A percentile compares a stretch with the other conserved stretches of the same genome.
Evolutionary conservation across 495 filamentous ascomycete genomes (phyloP).

Genomic region (Aspergillus hancockii): DNA sequence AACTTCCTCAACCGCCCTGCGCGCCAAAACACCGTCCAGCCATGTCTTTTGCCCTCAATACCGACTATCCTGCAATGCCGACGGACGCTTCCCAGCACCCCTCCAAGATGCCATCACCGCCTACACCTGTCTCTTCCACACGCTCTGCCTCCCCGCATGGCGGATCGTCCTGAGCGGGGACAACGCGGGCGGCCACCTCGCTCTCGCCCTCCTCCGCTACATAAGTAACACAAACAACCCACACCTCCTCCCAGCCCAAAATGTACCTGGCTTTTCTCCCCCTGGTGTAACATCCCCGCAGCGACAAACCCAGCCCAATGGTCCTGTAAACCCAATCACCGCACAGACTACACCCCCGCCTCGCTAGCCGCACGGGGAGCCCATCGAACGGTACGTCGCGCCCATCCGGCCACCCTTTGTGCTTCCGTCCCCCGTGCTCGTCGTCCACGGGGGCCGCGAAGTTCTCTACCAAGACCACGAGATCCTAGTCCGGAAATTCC

Average conservation of each 20-base stretch:
- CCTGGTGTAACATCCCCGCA: slow-evolving; percentile 36
- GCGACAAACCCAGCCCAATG: slow-evolving; percentile 12
- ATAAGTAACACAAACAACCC: slow-evolving; percentile 9
- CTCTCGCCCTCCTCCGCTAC: slow-evolving; percentile 39
- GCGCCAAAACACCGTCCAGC: slow-evolving; percentile 25
- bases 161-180: slow-evolving; percentile 47
- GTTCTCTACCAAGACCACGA: slow-evolving; percentile 37
- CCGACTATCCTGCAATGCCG: slow-evolving; percentile 33
- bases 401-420: slow-evolving; percentile 36
- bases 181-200: slow-evolving; percentile 44
- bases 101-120: slow-evolving; percentile 48
- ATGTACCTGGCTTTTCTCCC: slow-evolving; percentile 36
- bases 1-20: slow-evolving; percentile 36
- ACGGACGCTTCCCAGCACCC: slow-evolving; percentile 43
- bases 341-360: slow-evolving; percentile 36
- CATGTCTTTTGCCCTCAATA: slow-evolving; percentile 38
- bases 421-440: slow-evolving; percentile 34
- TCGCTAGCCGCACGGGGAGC: slow-evolving; percentile 38
- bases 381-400: slow-evolving; percentile 31
- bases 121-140: slow-evolving; percentile 38
- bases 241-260: slow-evolving; percentile 18
- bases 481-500: slow-evolving; percentile 31
- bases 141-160: slow-evolving; percentile 29
- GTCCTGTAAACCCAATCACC: slow-evolving; percentile 31
- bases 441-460: slow-evolving; percentile 42